phyloP scores from a whole-genome alignment of 495 filamentous ascomycete species.

The Penicillium verhagenii region DNA sequence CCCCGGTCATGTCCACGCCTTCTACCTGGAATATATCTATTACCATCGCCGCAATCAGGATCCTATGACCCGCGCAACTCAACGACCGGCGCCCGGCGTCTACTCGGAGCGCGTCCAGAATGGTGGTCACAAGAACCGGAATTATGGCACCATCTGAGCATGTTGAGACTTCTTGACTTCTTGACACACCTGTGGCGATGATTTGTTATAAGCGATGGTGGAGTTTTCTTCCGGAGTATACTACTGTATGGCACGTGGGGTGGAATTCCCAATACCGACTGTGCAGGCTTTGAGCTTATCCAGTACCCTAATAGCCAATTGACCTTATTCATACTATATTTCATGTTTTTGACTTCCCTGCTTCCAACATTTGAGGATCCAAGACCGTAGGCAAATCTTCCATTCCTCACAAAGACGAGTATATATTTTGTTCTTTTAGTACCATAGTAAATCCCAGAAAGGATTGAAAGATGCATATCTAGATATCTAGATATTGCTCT shows the following conservation, averaged over 20 bases:
- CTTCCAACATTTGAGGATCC: too few relatives aligned
- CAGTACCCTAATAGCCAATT: background rate
- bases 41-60: slow-evolving; percentile 66
- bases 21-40: slow-evolving; percentile 88
- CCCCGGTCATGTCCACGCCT: slow-evolving; percentile 84
- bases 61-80: slow-evolving; percentile 45
- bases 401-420: background rate
- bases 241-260: background rate
- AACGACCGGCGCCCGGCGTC: slow-evolving; percentile 63
- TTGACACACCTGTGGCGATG: background rate
- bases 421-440: background rate
- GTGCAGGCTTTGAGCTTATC: background rate
- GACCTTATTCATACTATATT: background rate
- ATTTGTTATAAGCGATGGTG: background rate
- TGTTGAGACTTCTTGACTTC: background rate
- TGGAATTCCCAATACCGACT: background rate
- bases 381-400: too few relatives aligned
- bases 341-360: too few relatives aligned
- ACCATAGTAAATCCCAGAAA: background rate
- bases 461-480: background rate
- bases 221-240: background rate
- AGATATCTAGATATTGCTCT: background rate
- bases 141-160: slow-evolving; percentile 51
- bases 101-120: slow-evolving; percentile 78
- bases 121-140: slow-evolving; percentile 52